Evolutionary conservation across 805 yeast genomes (phyloP).

Genomic region (Lipomyces sp.): DNA sequence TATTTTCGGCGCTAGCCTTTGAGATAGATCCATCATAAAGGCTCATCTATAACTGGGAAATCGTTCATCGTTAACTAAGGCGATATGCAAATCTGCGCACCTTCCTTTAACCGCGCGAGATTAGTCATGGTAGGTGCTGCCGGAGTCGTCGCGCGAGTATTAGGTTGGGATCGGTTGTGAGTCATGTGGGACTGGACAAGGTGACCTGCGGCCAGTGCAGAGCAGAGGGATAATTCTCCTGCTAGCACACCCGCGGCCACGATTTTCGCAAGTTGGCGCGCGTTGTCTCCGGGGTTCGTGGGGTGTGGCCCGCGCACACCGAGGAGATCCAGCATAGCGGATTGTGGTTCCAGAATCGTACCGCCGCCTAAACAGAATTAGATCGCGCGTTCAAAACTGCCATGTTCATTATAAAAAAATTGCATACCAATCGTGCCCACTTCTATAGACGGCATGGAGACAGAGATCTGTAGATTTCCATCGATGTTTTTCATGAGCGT

Average conservation of each 20-base stretch:
- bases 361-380: conserved; percentile 68
- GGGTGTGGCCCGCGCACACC: conserved; percentile 98
- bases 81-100: conserved; percentile 75
- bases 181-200: conserved; percentile 97
- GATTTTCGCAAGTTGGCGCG: conserved; percentile 87
- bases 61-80: conserved; percentile 47
- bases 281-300: conserved; percentile 90
- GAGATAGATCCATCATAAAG: background rate
- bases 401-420: background rate
- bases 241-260: conserved; percentile 96
- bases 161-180: conserved; percentile 69
- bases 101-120: conserved; percentile 62
- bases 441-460: conserved; percentile 99
- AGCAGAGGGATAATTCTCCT: conserved; percentile 90
- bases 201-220: conserved; percentile 98
- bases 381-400: background rate
- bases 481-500: conserved; percentile 82
- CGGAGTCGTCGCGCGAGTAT: conserved; percentile 40
- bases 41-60: background rate
- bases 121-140: conserved; percentile 47
- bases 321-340: conserved; percentile 89
- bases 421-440: conserved; percentile 85
- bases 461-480: conserved; percentile 88
- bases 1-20: background rate
- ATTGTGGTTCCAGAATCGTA: conserved; percentile 95